phyloP scores from a whole-genome alignment of 2,329 filamentous ascomycete genomes.

The Curvularia hawaiiensis region DNA sequence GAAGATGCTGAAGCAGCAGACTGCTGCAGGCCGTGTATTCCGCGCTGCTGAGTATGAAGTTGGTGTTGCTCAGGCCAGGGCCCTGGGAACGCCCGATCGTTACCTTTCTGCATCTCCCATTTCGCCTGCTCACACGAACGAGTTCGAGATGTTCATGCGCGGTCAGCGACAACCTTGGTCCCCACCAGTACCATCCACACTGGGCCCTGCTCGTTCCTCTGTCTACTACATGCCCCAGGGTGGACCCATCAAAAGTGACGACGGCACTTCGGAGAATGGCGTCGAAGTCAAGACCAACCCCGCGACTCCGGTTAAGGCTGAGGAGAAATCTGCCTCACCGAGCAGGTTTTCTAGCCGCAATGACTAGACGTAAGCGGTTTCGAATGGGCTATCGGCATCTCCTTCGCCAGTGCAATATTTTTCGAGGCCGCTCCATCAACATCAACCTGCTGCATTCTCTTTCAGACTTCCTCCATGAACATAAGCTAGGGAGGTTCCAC shows the following conservation, averaged over 20 bases:
- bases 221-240: constrained; percentile 36
- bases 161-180: constrained; percentile 44
- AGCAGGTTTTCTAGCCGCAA: constrained; percentile 29
- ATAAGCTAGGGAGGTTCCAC: constrained; percentile 21
- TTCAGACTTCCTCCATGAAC: constrained; percentile 20
- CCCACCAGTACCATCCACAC: constrained; percentile 42
- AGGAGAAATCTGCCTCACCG: constrained; percentile 32
- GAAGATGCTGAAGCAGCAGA: constrained; percentile 95
- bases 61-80: constrained; percentile 48
- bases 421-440: constrained; percentile 37
- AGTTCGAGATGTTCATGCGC: constrained; percentile 48
- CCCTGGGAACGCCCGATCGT: constrained; percentile 39
- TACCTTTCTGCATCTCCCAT: constrained; percentile 43
- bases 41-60: constrained; percentile 86
- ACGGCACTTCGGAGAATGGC: constrained; percentile 37
- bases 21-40: constrained; percentile 92
- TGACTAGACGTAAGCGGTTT: constrained; percentile 28
- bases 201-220: constrained; percentile 38
- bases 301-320: constrained; percentile 42
- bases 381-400: constrained; percentile 15
- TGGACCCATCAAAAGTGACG: constrained; percentile 35
- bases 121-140: constrained; percentile 40
- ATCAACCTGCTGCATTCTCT: constrained; percentile 30
- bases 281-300: constrained; percentile 41
- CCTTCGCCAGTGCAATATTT: constrained; percentile 35